phyloP scores from a whole-genome alignment of 176 grass and related monocot genomes.

The Stipa capillata region DNA sequence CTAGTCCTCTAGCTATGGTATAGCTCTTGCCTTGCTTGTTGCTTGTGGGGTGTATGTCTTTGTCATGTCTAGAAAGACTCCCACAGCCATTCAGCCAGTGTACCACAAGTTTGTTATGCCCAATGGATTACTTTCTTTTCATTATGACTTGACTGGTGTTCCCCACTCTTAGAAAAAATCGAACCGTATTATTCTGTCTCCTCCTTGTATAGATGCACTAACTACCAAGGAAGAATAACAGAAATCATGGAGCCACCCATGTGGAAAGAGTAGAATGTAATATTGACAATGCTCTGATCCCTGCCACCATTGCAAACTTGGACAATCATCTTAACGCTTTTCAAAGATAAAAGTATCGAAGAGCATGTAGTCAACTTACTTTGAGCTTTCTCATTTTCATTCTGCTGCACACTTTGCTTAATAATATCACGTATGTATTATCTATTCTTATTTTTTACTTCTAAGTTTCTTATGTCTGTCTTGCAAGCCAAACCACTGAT shows the following conservation, averaged over 20 bases:
- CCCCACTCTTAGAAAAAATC: not conserved
- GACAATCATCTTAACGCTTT: not conserved
- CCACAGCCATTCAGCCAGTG: not conserved
- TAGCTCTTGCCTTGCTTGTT: not conserved
- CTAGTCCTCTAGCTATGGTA: not conserved
- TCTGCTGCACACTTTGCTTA: not conserved
- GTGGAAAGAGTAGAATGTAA: not conserved
- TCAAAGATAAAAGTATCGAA: not conserved
- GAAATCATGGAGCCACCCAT: not conserved
- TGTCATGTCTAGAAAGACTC: not conserved
- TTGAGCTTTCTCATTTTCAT: not conserved
- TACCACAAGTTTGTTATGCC: not conserved
- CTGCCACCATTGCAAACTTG: not conserved
- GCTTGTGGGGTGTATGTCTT: not conserved
- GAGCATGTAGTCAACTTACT: not conserved
- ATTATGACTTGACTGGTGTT: not conserved
- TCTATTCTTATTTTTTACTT: not conserved
- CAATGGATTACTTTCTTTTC: not conserved
- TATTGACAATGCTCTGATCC: not conserved
- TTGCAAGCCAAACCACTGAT: not conserved
- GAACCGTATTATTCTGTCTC: not conserved
- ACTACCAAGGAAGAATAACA: not conserved
- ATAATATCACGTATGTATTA: not conserved
- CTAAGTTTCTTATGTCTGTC: not conserved
- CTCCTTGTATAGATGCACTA: constrained; percentile 8